These are phyloP conservation scores for Harrya chromipes DNA, from an alignment of 768 basidiomycete species.

Conservation along the genomic window DNA sequence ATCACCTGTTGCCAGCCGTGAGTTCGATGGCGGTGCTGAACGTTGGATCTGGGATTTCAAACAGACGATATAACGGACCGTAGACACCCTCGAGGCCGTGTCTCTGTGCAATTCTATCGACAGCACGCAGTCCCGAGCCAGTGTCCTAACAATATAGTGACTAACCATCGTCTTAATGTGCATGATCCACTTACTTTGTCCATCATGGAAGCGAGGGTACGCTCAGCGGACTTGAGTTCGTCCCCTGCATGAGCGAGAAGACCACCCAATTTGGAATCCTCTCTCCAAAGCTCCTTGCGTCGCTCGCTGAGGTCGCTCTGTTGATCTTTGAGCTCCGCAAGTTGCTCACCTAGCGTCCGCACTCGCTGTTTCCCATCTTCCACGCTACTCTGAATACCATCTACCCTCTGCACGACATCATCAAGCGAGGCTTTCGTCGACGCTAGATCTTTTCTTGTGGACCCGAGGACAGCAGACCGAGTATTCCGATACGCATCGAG, in stretches of 20 bases:
- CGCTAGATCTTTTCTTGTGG: conserved; percentile 49
- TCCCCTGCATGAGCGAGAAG: conserved; percentile 73
- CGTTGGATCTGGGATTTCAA: conserved; percentile 82
- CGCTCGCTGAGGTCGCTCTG: conserved; percentile 69
- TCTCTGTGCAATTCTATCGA: conserved; percentile 78
- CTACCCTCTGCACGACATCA: conserved; percentile 59
- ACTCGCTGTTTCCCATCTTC: conserved; percentile 62
- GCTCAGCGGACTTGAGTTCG: conserved; percentile 78
- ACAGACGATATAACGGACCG: conserved; percentile 91
- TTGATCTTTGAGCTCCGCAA: conserved; percentile 59
- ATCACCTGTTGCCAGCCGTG: conserved; percentile 91
- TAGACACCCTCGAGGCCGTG: conserved; percentile 80
- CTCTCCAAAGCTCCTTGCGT: conserved; percentile 92
- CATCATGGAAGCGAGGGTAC: conserved; percentile 85
- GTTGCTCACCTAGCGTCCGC: conserved; percentile 59
- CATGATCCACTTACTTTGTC: conserved; percentile 63
- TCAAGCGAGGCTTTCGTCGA: conserved; percentile 44
- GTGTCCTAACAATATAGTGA: conserved; percentile 65
- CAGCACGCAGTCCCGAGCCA: conserved; percentile 79
- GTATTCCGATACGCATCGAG: conserved; percentile 58
- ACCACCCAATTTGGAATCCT: conserved; percentile 85
- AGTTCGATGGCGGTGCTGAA: conserved; percentile 93
- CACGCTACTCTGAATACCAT: conserved; percentile 52
- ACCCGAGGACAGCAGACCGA: conserved; percentile 55
- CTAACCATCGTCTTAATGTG: background rate